Percentiles rank a stretch among this genome's conserved stretches.
These are phyloP conservation scores for Ogataea paradorogensis DNA, from an alignment of 805 yeast genomes.

Conservation along the genomic window DNA sequence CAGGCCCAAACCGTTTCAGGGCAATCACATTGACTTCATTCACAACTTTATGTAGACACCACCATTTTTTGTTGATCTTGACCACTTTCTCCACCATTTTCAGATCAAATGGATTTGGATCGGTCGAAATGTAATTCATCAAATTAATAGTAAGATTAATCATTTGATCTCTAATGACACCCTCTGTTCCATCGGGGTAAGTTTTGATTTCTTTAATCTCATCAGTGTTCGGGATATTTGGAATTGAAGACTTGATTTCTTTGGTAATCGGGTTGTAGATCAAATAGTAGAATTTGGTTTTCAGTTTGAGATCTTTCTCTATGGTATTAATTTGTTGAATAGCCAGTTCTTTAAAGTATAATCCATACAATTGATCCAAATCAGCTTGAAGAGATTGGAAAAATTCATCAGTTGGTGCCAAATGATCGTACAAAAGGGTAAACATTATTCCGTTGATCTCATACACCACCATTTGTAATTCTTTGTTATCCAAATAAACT, in stretches of 20 bases:
- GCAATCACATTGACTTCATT: constrained; percentile 19
- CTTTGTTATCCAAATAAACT: constrained; percentile 1
- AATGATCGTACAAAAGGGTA: constrained; percentile 18
- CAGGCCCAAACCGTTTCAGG: constrained; percentile 18
- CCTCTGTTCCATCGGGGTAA: constrained; percentile 2
- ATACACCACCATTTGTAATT: constrained; percentile 25
- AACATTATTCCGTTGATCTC: constrained; percentile 32
- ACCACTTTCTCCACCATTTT: constrained; percentile 21
- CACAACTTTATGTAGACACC: constrained; percentile 23
- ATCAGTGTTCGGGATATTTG: constrained; percentile 28
- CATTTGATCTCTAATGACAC: constrained; percentile 15
- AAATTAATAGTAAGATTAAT: constrained; percentile 20
- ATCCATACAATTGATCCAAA: constrained; percentile 22
- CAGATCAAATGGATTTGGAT: constrained; percentile 12
- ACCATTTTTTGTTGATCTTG: constrained; percentile 27
- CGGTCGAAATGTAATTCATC: constrained; percentile 18
- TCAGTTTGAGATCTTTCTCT: constrained; percentile 16
- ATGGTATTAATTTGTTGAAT: constrained; percentile 25
- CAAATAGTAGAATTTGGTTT: constrained; percentile 23
- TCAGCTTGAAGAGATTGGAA: constrained; percentile 17
- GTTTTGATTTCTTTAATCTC: constrained; percentile 16
- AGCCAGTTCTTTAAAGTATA: constrained; percentile 28
- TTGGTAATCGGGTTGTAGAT: constrained; percentile 20
- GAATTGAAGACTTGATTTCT: constrained; percentile 27
- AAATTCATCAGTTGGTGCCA: background rate